phyloP scores from a whole-genome alignment of 208 protist genomes.

The Trypanosoma brucei region DNA sequence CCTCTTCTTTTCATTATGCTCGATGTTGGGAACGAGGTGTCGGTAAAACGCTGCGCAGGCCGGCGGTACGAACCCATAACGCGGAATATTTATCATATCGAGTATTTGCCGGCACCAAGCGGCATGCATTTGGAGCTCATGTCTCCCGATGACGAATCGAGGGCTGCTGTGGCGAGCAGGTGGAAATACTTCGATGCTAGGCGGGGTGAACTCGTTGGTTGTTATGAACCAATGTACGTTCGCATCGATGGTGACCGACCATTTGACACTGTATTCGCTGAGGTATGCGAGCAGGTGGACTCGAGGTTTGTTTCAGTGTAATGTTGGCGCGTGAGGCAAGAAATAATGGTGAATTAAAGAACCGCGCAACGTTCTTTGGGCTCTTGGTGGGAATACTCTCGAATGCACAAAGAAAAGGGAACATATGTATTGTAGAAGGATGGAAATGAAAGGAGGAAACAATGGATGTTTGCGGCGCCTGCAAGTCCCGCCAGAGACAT shows the following conservation, averaged over 20 bases:
- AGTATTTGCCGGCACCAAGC: slow-evolving; percentile 11
- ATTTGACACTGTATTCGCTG: slow-evolving; percentile 33
- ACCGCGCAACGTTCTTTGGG: too few species aligned
- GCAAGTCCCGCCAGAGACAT: too few species aligned
- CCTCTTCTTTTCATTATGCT: slow-evolving; percentile 68
- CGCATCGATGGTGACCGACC: slow-evolving; percentile 34
- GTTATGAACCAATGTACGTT: slow-evolving; percentile 53
- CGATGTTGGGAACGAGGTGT: slow-evolving; percentile 37
- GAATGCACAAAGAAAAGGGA: too few species aligned
- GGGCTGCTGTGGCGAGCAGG: slow-evolving; percentile 29
- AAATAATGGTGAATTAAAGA: too few species aligned
- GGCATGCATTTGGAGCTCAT: slow-evolving; percentile 15
- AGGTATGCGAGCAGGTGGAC: slow-evolving; percentile 50
- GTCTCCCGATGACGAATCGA: slow-evolving; percentile 28
- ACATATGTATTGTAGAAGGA: too few species aligned
- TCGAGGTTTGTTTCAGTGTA: slow-evolving; percentile 32
- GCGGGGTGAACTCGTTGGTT: slow-evolving; percentile 45
- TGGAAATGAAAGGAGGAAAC: too few species aligned
- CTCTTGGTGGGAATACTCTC: too few species aligned
- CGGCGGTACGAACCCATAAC: slow-evolving; percentile 23
- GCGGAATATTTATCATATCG: slow-evolving; percentile 21
- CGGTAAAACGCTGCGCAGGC: slow-evolving; percentile 29
- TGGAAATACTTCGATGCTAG: slow-evolving; percentile 45
- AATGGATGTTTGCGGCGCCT: too few species aligned
- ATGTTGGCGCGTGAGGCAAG: not conserved